Conservation (phyloP, 2,329 filamentous ascomycete species). For the Cladosporium sp. region DNA sequence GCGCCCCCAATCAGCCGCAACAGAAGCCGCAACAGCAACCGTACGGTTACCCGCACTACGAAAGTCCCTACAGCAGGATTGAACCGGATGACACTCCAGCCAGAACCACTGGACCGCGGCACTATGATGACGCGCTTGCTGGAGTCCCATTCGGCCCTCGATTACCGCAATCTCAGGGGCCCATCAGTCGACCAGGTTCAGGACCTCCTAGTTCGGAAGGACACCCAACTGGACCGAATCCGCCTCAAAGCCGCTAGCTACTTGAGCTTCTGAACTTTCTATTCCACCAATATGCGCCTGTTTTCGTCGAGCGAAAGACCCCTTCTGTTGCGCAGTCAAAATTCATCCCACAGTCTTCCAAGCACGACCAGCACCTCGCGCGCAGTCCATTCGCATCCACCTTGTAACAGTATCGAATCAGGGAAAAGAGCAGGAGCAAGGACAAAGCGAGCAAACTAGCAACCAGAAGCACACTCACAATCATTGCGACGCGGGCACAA, state of each 20-base stretch:
- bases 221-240: neutral
- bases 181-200: neutral
- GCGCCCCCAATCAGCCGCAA: neutral
- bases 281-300: too few species aligned
- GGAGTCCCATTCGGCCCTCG: neutral
- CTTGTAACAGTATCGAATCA: too few species aligned
- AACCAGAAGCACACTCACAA: too few species aligned
- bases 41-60: slow-evolving; percentile 15
- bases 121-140: slow-evolving; percentile 18
- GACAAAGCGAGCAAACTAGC: too few species aligned
- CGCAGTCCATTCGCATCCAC: too few species aligned
- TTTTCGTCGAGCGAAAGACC: too few species aligned
- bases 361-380: too few species aligned
- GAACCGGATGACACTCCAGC: slow-evolving; percentile 22
- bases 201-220: neutral
- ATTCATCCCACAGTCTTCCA: too few species aligned
- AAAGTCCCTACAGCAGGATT: slow-evolving; percentile 22
- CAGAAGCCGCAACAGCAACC: neutral
- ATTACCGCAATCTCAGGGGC: neutral
- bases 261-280: too few species aligned
- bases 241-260: neutral
- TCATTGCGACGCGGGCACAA: too few species aligned
- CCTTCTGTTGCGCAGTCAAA: too few species aligned
- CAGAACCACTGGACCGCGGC: slow-evolving; percentile 21
- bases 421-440: too few species aligned